Evolutionary conservation across 768 basidiomycete species (phyloP).

Genomic region (Termitomyces sp.): DNA sequence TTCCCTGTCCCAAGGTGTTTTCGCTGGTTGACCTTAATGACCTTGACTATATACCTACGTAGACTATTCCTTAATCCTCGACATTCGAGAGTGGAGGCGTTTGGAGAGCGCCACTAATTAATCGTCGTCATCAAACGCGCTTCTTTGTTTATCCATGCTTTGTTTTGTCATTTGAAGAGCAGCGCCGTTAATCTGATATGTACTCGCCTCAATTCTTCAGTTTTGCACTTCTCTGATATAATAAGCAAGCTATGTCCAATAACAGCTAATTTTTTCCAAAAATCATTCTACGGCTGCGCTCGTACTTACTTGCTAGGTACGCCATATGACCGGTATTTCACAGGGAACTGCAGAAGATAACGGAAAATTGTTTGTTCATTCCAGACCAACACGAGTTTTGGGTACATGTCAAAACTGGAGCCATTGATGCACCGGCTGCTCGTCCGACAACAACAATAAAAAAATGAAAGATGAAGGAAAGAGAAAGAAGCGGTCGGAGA

Average conservation of each 20-base stretch:
- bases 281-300: neutral
- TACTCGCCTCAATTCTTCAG: no score
- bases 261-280: slow-evolving; percentile 20
- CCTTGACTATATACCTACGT: no score
- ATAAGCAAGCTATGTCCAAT: slow-evolving; percentile 19
- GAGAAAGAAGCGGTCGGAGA: slow-evolving; percentile 45
- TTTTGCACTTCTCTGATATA: neutral
- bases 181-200: neutral
- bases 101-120: neutral
- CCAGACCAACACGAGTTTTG: slow-evolving; percentile 45
- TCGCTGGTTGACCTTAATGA: no score
- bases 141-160: slow-evolving; percentile 10
- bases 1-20: neutral
- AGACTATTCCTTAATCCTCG: no score
- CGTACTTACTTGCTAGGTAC: slow-evolving; percentile 36
- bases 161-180: slow-evolving; percentile 6
- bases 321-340: slow-evolving; percentile 56
- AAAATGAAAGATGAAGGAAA: slow-evolving; percentile 12
- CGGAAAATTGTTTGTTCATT: slow-evolving; percentile 71
- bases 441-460: slow-evolving; percentile 23
- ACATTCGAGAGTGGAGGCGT: no score
- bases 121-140: slow-evolving; percentile 14
- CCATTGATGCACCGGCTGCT: slow-evolving; percentile 26
- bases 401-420: slow-evolving; percentile 50
- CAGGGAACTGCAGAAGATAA: slow-evolving; percentile 50